Evolutionary conservation across 805 yeast genomes (phyloP).

Genomic region (Scheffersomyces ergatensis): DNA sequence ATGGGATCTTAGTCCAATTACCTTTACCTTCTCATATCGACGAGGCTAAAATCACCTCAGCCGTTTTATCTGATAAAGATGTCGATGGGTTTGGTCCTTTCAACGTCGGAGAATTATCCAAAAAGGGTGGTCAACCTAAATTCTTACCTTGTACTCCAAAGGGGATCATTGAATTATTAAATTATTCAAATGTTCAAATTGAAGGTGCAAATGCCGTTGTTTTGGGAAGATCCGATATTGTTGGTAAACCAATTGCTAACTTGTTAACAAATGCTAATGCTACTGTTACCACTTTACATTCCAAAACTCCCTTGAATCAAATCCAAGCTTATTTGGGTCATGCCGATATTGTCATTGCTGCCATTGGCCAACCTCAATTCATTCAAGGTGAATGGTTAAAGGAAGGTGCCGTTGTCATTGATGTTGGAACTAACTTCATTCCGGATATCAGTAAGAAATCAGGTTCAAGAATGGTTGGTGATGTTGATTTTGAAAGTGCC

Average conservation of each 20-base stretch:
- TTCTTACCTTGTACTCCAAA: conserved; percentile 84
- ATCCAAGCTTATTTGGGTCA: conserved; percentile 45
- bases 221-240: conserved; percentile 82
- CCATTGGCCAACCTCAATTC: conserved; percentile 69
- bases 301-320: conserved; percentile 54
- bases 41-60: conserved; percentile 64
- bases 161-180: conserved; percentile 67
- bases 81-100: conserved; percentile 82
- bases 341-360: conserved; percentile 78
- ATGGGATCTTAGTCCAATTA: conserved; percentile 73
- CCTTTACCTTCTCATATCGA: conserved; percentile 73
- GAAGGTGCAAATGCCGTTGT: conserved; percentile 77
- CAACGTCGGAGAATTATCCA: conserved; percentile 75
- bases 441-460: conserved; percentile 64
- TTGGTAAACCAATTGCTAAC: conserved; percentile 77
- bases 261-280: conserved; percentile 70
- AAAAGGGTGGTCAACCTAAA: conserved; percentile 66
- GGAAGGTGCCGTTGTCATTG: conserved; percentile 66
- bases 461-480: conserved; percentile 75
- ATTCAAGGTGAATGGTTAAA: conserved; percentile 77
- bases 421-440: conserved; percentile 79
- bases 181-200: conserved; percentile 53
- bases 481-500: conserved; percentile 64
- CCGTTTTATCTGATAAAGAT: conserved; percentile 66
- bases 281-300: conserved; percentile 74